A percentile compares a stretch with the other conserved stretches of the same genome.
phyloP scores from a whole-genome alignment of 2,329 filamentous ascomycete genomes.

The Penicillium paneum region DNA sequence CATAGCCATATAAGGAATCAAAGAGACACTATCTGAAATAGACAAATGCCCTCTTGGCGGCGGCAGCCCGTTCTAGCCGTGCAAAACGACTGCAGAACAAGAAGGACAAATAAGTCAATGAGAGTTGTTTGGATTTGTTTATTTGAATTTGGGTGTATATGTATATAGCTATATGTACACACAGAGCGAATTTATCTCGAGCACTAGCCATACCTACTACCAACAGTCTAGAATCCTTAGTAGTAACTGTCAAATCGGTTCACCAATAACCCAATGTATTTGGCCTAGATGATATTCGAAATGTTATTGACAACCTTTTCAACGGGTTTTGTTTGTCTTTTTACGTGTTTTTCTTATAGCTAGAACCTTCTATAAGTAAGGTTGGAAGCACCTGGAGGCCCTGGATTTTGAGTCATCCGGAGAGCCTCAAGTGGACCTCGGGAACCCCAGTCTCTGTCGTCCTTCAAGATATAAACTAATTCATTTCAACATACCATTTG shows the following conservation, averaged over 20 bases:
- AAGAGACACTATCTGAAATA: too few relatives aligned
- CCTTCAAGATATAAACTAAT: not conserved
- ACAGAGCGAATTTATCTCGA: too few relatives aligned
- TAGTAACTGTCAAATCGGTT: not conserved
- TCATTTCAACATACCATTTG: not conserved
- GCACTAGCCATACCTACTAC: too few relatives aligned
- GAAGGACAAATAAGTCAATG: too few relatives aligned
- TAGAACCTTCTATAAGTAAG: not conserved
- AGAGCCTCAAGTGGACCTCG: not conserved
- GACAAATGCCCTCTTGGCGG: too few relatives aligned
- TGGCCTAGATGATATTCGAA: not conserved
- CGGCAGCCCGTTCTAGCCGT: too few relatives aligned
- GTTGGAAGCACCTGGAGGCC: too few relatives aligned
- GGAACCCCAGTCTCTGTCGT: not conserved
- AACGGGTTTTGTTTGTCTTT: not conserved
- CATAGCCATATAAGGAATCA: too few relatives aligned
- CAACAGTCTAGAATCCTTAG: not conserved
- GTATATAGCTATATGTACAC: too few relatives aligned
- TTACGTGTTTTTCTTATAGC: not conserved
- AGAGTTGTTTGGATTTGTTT: too few relatives aligned
- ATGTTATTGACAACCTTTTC: not conserved
- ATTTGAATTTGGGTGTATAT: too few relatives aligned
- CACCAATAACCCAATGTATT: not conserved
- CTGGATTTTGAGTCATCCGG: not conserved
- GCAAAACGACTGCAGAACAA: too few relatives aligned